phyloP scores from a whole-genome alignment of 2,329 filamentous ascomycete species.

The Aureobasidium namibiae region DNA sequence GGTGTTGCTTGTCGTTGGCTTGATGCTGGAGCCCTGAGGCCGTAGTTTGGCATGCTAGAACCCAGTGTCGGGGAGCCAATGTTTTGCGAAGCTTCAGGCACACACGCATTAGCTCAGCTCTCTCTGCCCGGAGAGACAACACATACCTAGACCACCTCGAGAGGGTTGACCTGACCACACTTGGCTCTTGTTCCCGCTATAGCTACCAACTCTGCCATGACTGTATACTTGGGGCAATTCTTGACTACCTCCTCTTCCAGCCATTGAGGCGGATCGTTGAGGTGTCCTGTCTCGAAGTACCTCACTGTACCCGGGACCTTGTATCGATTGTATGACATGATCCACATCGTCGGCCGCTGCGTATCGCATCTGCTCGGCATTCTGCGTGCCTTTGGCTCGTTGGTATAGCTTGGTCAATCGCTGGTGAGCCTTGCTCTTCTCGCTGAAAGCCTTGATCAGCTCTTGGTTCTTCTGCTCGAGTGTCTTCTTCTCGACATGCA shows the following conservation, averaged over 20 bases:
- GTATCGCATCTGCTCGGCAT: conserved; percentile 35
- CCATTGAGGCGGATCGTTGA: neutral
- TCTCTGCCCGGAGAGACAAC: no score
- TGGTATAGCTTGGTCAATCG: conserved; percentile 50
- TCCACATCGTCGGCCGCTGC: conserved; percentile 48
- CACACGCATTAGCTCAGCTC: neutral
- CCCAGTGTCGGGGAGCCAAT: neutral
- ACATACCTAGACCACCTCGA: conserved; percentile 1
- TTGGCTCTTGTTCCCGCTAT: conserved; percentile 13
- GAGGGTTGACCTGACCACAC: neutral
- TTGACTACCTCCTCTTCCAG: neutral
- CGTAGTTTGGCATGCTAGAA: conserved; percentile 19
- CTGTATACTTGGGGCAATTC: conserved; percentile 11
- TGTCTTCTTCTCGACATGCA: conserved; percentile 54
- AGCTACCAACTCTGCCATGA: conserved; percentile 19
- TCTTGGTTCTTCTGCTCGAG: conserved; percentile 66
- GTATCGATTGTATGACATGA: conserved; percentile 31
- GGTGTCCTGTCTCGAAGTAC: neutral
- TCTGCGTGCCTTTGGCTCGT: conserved; percentile 20
- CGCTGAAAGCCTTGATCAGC: conserved; percentile 55
- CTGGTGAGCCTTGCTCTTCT: conserved; percentile 61
- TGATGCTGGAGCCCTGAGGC: conserved; percentile 5
- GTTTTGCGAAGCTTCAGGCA: neutral
- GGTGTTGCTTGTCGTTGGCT: conserved; percentile 27
- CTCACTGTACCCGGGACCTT: neutral